Base-by-base conservation (phyloP, 345 rosid genomes). In the Murraya paniculata region DNA sequence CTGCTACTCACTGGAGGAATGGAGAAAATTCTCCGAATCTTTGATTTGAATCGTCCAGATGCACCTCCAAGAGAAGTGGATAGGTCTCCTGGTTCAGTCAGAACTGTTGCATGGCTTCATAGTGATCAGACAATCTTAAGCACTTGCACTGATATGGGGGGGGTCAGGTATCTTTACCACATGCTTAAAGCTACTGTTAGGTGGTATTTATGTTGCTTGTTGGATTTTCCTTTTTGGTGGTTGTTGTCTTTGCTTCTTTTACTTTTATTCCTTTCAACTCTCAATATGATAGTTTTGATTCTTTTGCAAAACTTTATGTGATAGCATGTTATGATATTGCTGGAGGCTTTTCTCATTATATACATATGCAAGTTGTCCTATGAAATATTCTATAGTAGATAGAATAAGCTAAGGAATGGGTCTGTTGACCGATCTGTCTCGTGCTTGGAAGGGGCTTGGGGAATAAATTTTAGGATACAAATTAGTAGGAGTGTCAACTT, bases 41-140 rank as follows among this genome's bases (percentile, higher is more conserved):
- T 81, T 81, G 81, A 85, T 71, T 79, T 85, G 81, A 83, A 85
- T 79, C 84, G 76, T 56, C 84, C 72, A 27, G 88, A 85, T 81
- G 88, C 83, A 35, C 81, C 86, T 21, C 82, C 88, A 58, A 85
- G 86, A 77, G 84, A 83, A 83, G 86, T 83, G 72, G 86, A 77
- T 75, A 83, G 74, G 35, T 83, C 86, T 28, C 88, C 86, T 36
- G 86, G 88, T 66, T 85, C 88, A 45, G 76, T 85, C 41, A 73
- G 88, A 81, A 81, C 88, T 79, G 86, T 85, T 78, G 84, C 86
- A 14, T 85, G 88, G 86, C 86, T 85, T 61, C 88, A 83, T 56
- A 85, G 84, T 48, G 88, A 85, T 50, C 88, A 85, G 79, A 83
- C 88, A 73, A 81, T 85, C 57, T 73, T 85, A 74, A 83, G 88